phyloP scores from a whole-genome alignment of 208 protist genomes.

The Leptomonas seymouri region DNA sequence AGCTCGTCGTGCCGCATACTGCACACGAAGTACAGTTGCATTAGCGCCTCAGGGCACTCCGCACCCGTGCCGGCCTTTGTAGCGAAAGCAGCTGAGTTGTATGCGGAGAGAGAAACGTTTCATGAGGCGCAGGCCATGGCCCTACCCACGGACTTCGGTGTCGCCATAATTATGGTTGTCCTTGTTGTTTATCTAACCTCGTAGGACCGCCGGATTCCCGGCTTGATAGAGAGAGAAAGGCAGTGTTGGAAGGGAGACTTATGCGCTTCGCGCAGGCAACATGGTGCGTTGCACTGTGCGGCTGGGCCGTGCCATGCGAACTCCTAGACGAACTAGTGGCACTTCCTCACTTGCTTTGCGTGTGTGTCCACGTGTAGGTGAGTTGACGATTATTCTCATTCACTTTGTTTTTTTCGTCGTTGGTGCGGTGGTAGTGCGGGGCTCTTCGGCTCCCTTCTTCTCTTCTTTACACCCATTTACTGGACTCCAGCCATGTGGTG shows the following conservation, averaged over 20 bases:
- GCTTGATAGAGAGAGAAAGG: not conserved
- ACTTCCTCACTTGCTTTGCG: no score
- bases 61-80: constrained; percentile 54
- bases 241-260: not conserved
- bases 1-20: constrained; percentile 68
- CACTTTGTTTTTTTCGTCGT: no score
- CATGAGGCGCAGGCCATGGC: constrained; percentile 54
- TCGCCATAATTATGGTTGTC: constrained; percentile 54
- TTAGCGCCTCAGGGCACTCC: constrained; percentile 29
- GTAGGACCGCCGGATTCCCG: constrained; percentile 1
- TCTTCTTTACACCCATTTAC: no score
- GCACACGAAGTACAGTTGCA: constrained; percentile 71
- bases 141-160: constrained; percentile 68
- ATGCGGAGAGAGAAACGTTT: constrained; percentile 42
- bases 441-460: no score
- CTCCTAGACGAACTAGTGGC: no score
- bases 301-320: no score
- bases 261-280: no score
- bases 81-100: constrained; percentile 35
- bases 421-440: no score
- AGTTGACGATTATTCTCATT: no score
- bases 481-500: no score
- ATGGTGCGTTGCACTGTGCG: no score
- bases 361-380: no score
- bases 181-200: constrained; percentile 60